Percentiles rank a stretch among this genome's conserved stretches.
Conservation (phyloP, 345 rosid species). For the Hibiscus mutabilis region DNA sequence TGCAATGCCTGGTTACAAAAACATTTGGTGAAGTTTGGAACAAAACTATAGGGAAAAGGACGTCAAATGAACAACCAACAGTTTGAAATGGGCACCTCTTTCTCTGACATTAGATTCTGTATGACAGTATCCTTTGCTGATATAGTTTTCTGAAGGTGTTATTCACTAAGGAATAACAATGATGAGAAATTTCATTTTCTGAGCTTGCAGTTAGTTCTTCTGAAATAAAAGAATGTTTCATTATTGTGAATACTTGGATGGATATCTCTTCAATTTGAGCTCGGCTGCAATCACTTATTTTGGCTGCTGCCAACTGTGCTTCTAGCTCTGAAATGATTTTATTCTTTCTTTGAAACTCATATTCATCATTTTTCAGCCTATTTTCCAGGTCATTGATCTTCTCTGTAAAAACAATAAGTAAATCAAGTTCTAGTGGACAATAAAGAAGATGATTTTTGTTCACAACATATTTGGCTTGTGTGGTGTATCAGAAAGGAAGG, state of each 20-base stretch:
- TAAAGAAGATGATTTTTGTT: not conserved
- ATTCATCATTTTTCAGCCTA: slow-evolving; percentile 35
- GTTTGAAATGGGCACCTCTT: slow-evolving; percentile 42
- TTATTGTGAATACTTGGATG: slow-evolving; percentile 9
- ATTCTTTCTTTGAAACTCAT: slow-evolving; percentile 46
- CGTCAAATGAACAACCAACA: slow-evolving; percentile 6
- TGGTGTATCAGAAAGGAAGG: not conserved
- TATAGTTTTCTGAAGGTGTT: slow-evolving; percentile 65
- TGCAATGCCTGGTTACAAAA: slow-evolving; percentile 44
- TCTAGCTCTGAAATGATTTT: slow-evolving; percentile 49
- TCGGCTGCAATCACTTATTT: slow-evolving; percentile 30
- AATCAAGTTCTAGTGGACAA: not conserved
- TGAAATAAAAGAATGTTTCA: not conserved
- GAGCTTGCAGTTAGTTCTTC: slow-evolving; percentile 9
- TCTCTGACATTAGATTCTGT: slow-evolving; percentile 58
- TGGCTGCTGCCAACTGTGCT: slow-evolving; percentile 44
- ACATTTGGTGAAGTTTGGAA: slow-evolving; percentile 9
- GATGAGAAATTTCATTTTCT: slow-evolving; percentile 14
- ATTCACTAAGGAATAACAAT: slow-evolving; percentile 42
- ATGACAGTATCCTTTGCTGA: slow-evolving; percentile 46
- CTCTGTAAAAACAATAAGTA: slow-evolving; percentile 34
- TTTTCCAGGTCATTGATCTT: slow-evolving; percentile 48
- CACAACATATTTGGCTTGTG: not conserved
- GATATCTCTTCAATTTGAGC: slow-evolving; percentile 70
- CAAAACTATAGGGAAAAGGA: slow-evolving; percentile 1